Evolutionary conservation across 2,329 filamentous ascomycete species (phyloP).

Genomic region (Ophiocordyceps camponoti-rufipedis): DNA sequence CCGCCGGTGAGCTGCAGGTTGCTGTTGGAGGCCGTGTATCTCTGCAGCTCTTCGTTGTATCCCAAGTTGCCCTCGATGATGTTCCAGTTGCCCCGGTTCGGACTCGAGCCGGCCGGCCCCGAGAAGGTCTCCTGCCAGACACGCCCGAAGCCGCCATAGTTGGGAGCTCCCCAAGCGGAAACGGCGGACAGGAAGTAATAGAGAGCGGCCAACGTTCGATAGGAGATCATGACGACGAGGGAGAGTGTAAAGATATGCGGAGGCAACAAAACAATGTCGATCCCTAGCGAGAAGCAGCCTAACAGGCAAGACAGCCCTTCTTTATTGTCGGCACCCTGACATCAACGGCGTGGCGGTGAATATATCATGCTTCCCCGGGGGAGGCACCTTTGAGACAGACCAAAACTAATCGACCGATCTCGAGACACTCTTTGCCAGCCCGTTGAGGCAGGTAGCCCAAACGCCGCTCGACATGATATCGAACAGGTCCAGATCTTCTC

Average conservation of each 20-base stretch:
- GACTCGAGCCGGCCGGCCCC: slow-evolving; percentile 15
- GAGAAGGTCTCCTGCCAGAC: slow-evolving; percentile 26
- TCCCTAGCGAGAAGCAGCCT: neutral
- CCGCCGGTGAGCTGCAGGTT: slow-evolving; percentile 34
- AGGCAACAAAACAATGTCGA: neutral
- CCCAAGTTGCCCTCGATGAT: slow-evolving; percentile 19
- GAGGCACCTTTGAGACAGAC: neutral
- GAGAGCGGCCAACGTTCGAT: slow-evolving; percentile 8
- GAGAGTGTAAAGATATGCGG: neutral
- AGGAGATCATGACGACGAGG: slow-evolving; percentile 7
- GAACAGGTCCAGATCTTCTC: neutral
- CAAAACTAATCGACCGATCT: neutral
- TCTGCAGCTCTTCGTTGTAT: slow-evolving; percentile 33
- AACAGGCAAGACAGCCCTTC: neutral
- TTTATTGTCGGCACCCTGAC: neutral
- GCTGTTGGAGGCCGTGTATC: slow-evolving; percentile 23
- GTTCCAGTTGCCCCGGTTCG: slow-evolving; percentile 21
- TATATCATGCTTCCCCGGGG: neutral
- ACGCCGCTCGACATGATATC: neutral
- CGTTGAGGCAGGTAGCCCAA: neutral
- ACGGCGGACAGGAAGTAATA: slow-evolving; percentile 13
- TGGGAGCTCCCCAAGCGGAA: slow-evolving; percentile 18
- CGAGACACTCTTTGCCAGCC: neutral
- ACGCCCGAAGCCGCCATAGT: slow-evolving; percentile 18
- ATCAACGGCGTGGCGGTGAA: neutral